Base-by-base conservation (phyloP, 2,329 filamentous ascomycete species). In the Chrysosporium queenslandicum region DNA sequence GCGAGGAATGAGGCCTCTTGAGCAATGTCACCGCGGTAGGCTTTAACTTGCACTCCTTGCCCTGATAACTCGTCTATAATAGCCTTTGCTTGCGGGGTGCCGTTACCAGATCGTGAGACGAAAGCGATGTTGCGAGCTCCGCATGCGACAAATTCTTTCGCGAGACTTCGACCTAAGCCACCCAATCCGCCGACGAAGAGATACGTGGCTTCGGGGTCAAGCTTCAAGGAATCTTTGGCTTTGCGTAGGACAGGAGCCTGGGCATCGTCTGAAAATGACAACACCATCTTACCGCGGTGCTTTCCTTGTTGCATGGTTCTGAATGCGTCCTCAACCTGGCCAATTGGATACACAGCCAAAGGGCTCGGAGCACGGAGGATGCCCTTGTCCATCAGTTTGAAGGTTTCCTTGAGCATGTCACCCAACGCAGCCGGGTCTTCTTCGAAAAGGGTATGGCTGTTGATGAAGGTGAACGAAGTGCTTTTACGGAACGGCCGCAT, bases 81-180 rank as follows among this genome's bases (percentile, higher is more conserved):
- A 2, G 21, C 21, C 9, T 29, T 12, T 3, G 3, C 18, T 12
- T 32, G 23, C 43, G 20, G 14, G 4, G 11, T 36, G 27, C n/a
- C 30, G 4, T 21, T 18, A 30, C 23, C 56, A n/a, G n/a, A n/a
- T 11, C 64, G 54, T 12, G 63, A 65, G 20, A 66, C 48, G 29
- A 65, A 55, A 14, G 64, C 53, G 4, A 68, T 29, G 47, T 67
- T 47, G 29, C 56, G 56, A 6, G 61, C 64, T 2, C 64, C 61
- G 39, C 56, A 52, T 2, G 50, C 45, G 5, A 56, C 56, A 56
- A 64, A 59, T 55, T 59, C 58, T 39, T 39, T 25, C 12, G 54
- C 54, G 50, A 62, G 57, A 46, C 54, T 55, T 6, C 58, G 52
- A n/a, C 58, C 58, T 23, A 66, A 39, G 16, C 59, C 64, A 25